Evolutionary conservation across 2,329 filamentous ascomycete species (phyloP), one percentile per base, ranked within the genome.

Genomic region (Fusarium mundagurra): DNA sequence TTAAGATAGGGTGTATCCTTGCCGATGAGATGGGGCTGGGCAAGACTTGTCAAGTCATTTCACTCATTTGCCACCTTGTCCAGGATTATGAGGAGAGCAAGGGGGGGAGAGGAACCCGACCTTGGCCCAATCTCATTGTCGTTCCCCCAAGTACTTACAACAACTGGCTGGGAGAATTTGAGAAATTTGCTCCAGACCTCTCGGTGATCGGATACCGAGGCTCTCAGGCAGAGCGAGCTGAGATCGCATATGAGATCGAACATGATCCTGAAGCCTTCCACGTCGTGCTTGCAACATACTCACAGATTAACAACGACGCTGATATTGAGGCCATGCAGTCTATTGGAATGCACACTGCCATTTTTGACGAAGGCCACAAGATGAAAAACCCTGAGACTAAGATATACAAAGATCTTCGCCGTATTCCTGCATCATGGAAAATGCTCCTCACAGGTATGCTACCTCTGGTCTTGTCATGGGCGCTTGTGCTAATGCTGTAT

Each of bases 21-120:
- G 96, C 96, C 4, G 96, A 99, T 80, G 96, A 99, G 80, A 99
- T 99, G 96, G 96, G 94, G 59, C 86, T 96, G 45, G 96, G 96
- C 51, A 99, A 99, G 86, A 99, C 96, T 1, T 98, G 95, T 77
- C 96, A 99, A 79, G 94, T 98, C 71, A 98, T 99, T 76, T 92
- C 94, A 0, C 94, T 99, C 78, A 88, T 99, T 51, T 93, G 94
- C 22, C 92, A 98, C 77, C 86, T 99, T 33, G 91, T 93, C 22
- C 91, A 95, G 79, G 89, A 89, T 36, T 90, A 86, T 68, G 79
- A 86, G 39, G 78, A 79, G 11, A 70, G 76, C 8, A 70, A 68
- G 9, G 60, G 33, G 4, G 24, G n/a, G 7, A 64, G 54, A 18
- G 71, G 73, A 6, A 71, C 70, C 10, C 72, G 87, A 85, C 80